Evolutionary conservation across 306 rosid genomes (phyloP).

Genomic region (Lathyrus sativus): DNA sequence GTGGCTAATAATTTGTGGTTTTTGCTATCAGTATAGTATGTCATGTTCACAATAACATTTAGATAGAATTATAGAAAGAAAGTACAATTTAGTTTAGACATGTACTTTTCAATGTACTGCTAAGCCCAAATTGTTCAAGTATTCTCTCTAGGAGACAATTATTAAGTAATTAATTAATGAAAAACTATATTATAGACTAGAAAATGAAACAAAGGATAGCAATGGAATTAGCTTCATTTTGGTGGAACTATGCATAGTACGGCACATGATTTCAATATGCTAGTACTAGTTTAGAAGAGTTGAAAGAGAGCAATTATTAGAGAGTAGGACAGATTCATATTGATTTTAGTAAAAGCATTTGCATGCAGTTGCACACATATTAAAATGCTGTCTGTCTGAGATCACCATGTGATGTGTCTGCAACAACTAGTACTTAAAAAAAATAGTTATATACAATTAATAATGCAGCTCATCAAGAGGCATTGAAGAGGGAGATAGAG

Average conservation of each 20-base stretch:
- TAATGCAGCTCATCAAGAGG: constrained; percentile 77
- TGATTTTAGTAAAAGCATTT: constrained; percentile 37
- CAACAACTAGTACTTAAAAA: background rate
- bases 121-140: constrained; percentile 10
- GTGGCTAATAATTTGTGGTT: background rate
- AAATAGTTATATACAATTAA: background rate
- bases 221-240: constrained; percentile 29
- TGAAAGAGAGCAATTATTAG: constrained; percentile 36
- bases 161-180: background rate
- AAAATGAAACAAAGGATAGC: background rate
- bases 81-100: constrained; percentile 9
- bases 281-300: constrained; percentile 18
- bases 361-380: constrained; percentile 36
- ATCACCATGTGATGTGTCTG: constrained; percentile 40
- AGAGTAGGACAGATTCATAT: constrained; percentile 1
- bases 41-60: background rate
- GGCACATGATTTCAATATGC: constrained; percentile 12
- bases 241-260: constrained; percentile 26
- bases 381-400: constrained; percentile 25
- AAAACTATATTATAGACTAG: background rate
- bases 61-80: background rate
- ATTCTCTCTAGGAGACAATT: background rate
- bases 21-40: background rate
- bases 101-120: constrained; percentile 22
- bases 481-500: constrained; percentile 92